Evolutionary conservation across 768 basidiomycete species (phyloP).

Genomic region (Infundibulicybe gibba): DNA sequence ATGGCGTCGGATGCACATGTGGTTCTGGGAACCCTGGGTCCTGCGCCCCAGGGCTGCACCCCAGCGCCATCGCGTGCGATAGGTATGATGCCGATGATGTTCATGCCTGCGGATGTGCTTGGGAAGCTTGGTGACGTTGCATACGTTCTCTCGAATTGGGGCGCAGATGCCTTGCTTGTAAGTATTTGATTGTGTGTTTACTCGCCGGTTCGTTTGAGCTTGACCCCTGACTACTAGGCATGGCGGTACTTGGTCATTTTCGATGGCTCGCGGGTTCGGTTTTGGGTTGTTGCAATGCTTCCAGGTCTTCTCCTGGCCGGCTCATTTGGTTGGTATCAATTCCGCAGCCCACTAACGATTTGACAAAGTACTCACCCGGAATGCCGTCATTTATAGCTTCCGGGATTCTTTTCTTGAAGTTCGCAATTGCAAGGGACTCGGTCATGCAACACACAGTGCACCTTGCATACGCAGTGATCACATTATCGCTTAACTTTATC

Average conservation of each 20-base stretch:
- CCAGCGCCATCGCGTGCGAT: no score
- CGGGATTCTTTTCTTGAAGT: neutral
- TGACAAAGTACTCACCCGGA: no score
- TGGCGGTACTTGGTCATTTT: conserved; percentile 11
- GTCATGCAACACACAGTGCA: no score
- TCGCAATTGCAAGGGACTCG: neutral
- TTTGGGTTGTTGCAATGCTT: conserved; percentile 4
- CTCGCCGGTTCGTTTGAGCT: no score
- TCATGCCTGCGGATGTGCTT: neutral
- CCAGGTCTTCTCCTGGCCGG: conserved; percentile 4
- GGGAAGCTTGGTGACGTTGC: conserved; percentile 7
- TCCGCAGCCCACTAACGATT: neutral
- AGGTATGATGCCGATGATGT: no score
- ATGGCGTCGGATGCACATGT: no score
- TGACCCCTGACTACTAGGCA: no score
- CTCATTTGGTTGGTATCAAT: conserved; percentile 1
- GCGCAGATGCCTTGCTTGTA: conserved; percentile 18
- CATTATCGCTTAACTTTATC: conserved; percentile 26
- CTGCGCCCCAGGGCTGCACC: no score
- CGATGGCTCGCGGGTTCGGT: neutral
- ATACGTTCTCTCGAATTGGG: conserved; percentile 20
- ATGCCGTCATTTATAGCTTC: neutral
- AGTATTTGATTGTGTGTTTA: neutral
- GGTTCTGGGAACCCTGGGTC: no score
- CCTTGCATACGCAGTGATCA: conserved; percentile 17